These are phyloP conservation scores for Phycomyces blakesleeanus DNA, from an alignment of 192 early-diverging fungal genomes.

Conservation along the genomic window DNA sequence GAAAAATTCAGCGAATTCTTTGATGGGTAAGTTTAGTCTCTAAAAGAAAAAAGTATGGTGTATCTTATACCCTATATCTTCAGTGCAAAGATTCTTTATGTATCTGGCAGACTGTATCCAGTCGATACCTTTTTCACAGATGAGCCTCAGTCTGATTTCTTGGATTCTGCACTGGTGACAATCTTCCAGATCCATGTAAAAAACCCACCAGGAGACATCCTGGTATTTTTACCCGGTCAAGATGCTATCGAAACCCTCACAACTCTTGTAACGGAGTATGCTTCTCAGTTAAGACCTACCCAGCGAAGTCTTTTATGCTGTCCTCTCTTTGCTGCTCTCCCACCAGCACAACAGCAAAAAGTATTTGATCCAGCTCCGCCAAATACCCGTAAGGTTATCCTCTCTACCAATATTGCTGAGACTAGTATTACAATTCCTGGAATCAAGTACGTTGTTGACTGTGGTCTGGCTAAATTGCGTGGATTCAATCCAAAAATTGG, in stretches of 20 bases:
- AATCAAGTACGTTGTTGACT: conserved; percentile 92
- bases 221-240: conserved; percentile 89
- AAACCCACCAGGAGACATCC: conserved; percentile 82
- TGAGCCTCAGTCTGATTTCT: conserved; percentile 84
- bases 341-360: conserved; percentile 79
- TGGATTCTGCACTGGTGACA: conserved; percentile 83
- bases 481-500: conserved; percentile 86
- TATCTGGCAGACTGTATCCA: conserved; percentile 88
- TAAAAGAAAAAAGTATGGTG: neutral
- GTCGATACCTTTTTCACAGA: conserved; percentile 78
- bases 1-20: conserved; percentile 91
- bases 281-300: conserved; percentile 53
- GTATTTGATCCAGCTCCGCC: conserved; percentile 89
- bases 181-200: conserved; percentile 89
- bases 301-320: conserved; percentile 66
- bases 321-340: conserved; percentile 91
- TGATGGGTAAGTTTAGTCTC: conserved; percentile 50
- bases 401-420: conserved; percentile 98
- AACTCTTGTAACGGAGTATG: conserved; percentile 73
- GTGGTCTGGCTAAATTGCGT: conserved; percentile 89
- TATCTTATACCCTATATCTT: conserved; percentile 5
- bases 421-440: conserved; percentile 95
- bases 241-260: conserved; percentile 94
- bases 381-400: conserved; percentile 85
- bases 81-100: conserved; percentile 77